Evolutionary conservation across 2,329 filamentous ascomycete genomes (phyloP), one percentile per base, ranked within the genome.

Genomic region (Trichoderma sp.): DNA sequence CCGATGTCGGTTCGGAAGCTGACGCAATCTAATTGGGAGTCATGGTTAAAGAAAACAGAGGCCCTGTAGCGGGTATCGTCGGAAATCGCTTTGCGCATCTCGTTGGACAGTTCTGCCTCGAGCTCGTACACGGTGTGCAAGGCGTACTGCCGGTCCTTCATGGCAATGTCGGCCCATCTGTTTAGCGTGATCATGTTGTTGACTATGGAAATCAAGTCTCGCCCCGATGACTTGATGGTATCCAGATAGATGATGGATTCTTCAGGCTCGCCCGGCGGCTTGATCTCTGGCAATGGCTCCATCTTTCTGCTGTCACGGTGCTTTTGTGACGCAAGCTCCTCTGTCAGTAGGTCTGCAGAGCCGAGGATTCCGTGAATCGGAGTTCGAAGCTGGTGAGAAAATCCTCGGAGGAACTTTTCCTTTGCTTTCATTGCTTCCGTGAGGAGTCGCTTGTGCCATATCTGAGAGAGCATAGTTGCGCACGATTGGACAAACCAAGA

Each of bases 311-410:
- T 28, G 7, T 54, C 51, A 28, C 51, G 51, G 2, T 54, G 51
- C 28, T 54, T 28, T 54, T 26, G 51, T 1, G 21, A 26, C 24
- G 28, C 24, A 16, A 54, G 26, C 51, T 54, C 51, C 28, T 54
- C 51, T 7, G 51, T 24, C 14, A 54, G 51, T 18, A 54, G 51
- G 1, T 54, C 51, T 18, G 24, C 51, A 28, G 51, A 54, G 13
- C 59, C 59, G 39, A 60, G 59, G 4, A 60, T 60, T 5, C 39
- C 59, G 24, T 60, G 39, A 6, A 49, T 60, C 13, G 39, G 59
- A 26, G 59, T 60, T 60, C 59, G 39, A 16, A 60, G 59, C 39
- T 60, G 39, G 39, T 60, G 59, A 60, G 59, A 60, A 49, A 60
- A 28, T 10, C 59, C 59, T 7, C 59, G 59, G 32, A 60, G 59